Evolutionary conservation across 179 eudicot genomes (phyloP).

Genomic region (Nepenthes alata): DNA sequence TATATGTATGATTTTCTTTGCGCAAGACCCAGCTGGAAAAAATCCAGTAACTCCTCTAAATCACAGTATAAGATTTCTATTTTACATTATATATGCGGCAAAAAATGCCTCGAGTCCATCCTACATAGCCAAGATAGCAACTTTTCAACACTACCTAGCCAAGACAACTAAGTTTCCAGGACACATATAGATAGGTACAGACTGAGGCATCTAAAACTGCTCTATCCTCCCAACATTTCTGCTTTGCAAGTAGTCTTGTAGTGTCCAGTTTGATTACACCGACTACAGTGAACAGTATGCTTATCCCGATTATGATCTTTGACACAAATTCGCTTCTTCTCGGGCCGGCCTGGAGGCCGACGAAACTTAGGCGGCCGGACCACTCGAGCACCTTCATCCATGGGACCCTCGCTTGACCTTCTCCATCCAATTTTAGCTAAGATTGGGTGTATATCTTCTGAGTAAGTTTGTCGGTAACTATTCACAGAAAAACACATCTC

Average conservation of each 20-base stretch:
- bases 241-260: constrained; percentile 57
- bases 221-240: constrained; percentile 14
- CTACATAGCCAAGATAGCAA: too few species aligned
- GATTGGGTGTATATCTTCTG: constrained; percentile 26
- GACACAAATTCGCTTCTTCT: constrained; percentile 33
- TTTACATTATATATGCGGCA: too few species aligned
- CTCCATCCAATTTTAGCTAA: constrained; percentile 34
- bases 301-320: constrained; percentile 37
- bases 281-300: constrained; percentile 53
- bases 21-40: too few species aligned
- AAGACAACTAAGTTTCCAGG: not conserved
- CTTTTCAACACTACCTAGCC: too few species aligned
- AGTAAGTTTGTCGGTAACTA: constrained; percentile 26
- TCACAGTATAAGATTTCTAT: too few species aligned
- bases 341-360: constrained; percentile 54
- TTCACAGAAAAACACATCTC: constrained; percentile 28
- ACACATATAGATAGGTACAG: too few species aligned
- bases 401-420: constrained; percentile 13
- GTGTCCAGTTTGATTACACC: constrained; percentile 55
- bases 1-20: too few species aligned
- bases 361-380: constrained; percentile 52
- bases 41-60: too few species aligned
- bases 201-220: not conserved
- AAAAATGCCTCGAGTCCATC: too few species aligned
- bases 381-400: constrained; percentile 18